These are phyloP conservation scores for Colletotrichum graminicola DNA, from an alignment of 2,329 filamentous ascomycete genomes.

Conservation along the genomic window DNA sequence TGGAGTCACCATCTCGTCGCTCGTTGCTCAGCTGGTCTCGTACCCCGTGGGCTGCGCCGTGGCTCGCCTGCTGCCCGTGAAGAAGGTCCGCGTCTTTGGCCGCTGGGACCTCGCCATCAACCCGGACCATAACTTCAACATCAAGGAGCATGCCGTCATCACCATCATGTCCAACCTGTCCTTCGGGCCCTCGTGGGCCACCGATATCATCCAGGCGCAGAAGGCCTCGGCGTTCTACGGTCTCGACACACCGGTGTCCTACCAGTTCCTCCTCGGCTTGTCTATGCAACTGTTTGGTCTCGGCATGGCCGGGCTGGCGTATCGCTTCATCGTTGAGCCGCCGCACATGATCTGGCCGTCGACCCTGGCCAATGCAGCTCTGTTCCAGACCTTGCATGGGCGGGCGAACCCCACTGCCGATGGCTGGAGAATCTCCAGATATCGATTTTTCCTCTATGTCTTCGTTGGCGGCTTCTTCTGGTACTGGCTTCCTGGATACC, in stretches of 20 bases:
- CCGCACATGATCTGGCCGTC: slow-evolving; percentile 62
- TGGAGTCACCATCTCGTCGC: slow-evolving; percentile 52
- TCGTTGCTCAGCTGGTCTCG: slow-evolving; percentile 54
- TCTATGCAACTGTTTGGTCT: slow-evolving; percentile 63
- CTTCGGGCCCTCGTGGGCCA: slow-evolving; percentile 56
- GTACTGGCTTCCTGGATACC: slow-evolving; percentile 62
- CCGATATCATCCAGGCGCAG: slow-evolving; percentile 59
- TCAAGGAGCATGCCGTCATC: slow-evolving; percentile 66
- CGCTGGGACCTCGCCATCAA: slow-evolving; percentile 56
- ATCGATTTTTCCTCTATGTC: slow-evolving; percentile 53
- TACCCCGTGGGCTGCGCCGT: slow-evolving; percentile 53
- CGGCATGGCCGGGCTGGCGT: slow-evolving; percentile 57
- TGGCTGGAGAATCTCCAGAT: slow-evolving; percentile 52
- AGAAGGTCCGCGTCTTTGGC: slow-evolving; percentile 49
- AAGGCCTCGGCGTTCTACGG: slow-evolving; percentile 58
- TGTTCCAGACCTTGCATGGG: slow-evolving; percentile 57
- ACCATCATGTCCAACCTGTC: slow-evolving; percentile 66
- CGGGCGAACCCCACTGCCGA: slow-evolving; percentile 52
- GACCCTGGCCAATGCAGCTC: slow-evolving; percentile 57
- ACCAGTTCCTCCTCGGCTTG: slow-evolving; percentile 60
- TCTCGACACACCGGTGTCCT: slow-evolving; percentile 54
- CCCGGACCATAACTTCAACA: slow-evolving; percentile 61
- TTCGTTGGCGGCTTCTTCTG: slow-evolving; percentile 59
- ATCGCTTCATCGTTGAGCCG: slow-evolving; percentile 59
- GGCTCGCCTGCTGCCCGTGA: slow-evolving; percentile 51